These are phyloP conservation scores for Leccinum barrowsii DNA, from an alignment of 768 basidiomycete species.

Conservation along the genomic window DNA sequence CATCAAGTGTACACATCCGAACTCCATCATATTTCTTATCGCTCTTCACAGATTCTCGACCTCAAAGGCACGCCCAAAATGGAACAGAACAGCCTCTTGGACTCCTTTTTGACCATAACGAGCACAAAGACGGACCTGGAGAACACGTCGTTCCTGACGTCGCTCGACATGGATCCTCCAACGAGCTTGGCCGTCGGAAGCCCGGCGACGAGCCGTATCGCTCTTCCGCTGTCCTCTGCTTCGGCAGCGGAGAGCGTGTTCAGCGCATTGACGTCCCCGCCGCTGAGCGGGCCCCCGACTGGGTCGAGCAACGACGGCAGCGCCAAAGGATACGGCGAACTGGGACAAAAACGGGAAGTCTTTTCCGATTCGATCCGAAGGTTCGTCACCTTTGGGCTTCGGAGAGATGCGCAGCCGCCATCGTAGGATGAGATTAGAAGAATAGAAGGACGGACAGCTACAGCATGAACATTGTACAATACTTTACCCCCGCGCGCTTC, in stretches of 20 bases:
- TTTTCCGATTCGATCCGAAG: conserved; percentile 80
- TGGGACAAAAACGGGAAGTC: conserved; percentile 61
- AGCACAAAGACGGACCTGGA: conserved; percentile 89
- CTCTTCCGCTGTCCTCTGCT: conserved; percentile 42
- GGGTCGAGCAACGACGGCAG: conserved; percentile 49
- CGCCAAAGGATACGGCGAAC: conserved; percentile 38
- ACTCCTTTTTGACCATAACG: conserved; percentile 88
- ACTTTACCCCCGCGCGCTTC: not conserved
- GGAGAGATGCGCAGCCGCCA: conserved; percentile 56
- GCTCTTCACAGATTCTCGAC: conserved; percentile 70
- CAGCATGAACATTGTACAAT: not conserved
- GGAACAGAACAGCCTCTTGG: conserved; percentile 86
- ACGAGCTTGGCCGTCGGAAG: conserved; percentile 55
- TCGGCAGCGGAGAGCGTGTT: conserved; percentile 53
- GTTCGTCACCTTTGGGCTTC: conserved; percentile 84
- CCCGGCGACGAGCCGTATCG: conserved; percentile 61
- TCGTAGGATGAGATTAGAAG: not conserved
- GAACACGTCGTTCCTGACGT: conserved; percentile 87
- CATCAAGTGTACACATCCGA: not conserved
- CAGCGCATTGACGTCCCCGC: conserved; percentile 54
- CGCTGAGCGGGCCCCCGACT: conserved; percentile 58
- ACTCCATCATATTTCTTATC: too few species aligned
- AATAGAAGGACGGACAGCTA: conserved; percentile 5
- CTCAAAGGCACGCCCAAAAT: conserved; percentile 87
- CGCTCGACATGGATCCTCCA: conserved; percentile 93